phyloP scores from a whole-genome alignment of 345 rosid species.

The Pugionium dolabratum region DNA sequence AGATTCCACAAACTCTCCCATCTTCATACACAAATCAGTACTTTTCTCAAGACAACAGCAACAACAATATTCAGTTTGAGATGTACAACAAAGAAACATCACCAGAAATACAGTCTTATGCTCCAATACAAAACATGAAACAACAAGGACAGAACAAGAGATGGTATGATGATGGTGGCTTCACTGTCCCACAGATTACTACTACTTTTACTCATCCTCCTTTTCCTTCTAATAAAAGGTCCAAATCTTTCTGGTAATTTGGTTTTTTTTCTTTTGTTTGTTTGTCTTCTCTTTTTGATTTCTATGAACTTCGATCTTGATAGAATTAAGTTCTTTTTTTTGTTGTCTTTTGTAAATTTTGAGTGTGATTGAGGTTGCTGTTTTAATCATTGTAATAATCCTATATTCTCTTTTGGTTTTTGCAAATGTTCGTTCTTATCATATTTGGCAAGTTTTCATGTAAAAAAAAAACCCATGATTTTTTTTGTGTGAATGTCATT shows the following conservation, averaged over 20 bases:
- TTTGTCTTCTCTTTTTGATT: constrained; percentile 25
- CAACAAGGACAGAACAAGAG: constrained; percentile 47
- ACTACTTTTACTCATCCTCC: constrained; percentile 19
- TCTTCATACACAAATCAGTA: constrained; percentile 43
- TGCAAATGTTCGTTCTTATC: background rate
- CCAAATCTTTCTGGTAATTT: constrained; percentile 53
- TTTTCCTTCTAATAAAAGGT: constrained; percentile 58
- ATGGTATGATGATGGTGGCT: constrained; percentile 52
- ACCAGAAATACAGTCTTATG: constrained; percentile 24
- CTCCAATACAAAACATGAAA: constrained; percentile 42
- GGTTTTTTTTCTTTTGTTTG: constrained; percentile 18
- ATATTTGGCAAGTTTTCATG: constrained; percentile 5
- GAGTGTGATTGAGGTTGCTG: constrained; percentile 29
- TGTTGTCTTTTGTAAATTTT: constrained; percentile 36
- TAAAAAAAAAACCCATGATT: background rate
- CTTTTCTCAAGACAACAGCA: constrained; percentile 39
- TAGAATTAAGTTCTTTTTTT: constrained; percentile 21
- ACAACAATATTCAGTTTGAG: constrained; percentile 34
- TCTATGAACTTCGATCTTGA: constrained; percentile 18
- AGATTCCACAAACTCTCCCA: constrained; percentile 44
- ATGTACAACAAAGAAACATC: constrained; percentile 39
- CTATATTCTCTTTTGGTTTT: constrained; percentile 7
- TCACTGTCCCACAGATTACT: constrained; percentile 71
- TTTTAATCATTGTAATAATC: constrained; percentile 31
- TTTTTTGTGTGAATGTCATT: background rate